A percentile compares a stretch with the other conserved stretches of the same genome.
phyloP scores from a whole-genome alignment of 176 grass and related monocot species.

The Aegilops speltoides region DNA sequence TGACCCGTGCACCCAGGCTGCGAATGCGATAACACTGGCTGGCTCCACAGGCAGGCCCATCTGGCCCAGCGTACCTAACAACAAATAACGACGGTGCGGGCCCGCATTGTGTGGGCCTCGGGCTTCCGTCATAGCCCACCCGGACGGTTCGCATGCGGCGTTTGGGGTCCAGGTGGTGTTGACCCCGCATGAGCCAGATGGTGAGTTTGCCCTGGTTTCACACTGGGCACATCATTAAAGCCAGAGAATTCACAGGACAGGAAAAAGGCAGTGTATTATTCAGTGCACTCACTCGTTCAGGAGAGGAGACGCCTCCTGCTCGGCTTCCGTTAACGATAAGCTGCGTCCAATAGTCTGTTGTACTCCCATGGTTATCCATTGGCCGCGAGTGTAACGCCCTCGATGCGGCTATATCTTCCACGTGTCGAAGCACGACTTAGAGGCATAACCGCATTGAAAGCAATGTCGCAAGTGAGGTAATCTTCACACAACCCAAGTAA shows the following conservation, averaged over 20 bases:
- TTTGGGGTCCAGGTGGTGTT: slow-evolving; percentile 23
- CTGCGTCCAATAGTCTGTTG: not conserved
- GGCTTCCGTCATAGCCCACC: slow-evolving; percentile 37
- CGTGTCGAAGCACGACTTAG: too few relatives aligned
- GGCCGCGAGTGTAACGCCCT: too few relatives aligned
- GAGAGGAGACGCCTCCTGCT: not conserved
- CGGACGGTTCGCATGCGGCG: not conserved
- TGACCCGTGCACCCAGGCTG: slow-evolving; percentile 49
- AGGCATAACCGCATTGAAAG: too few relatives aligned
- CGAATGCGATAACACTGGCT: slow-evolving; percentile 40
- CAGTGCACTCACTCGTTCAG: not conserved
- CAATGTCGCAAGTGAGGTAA: too few relatives aligned
- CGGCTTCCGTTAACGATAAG: not conserved
- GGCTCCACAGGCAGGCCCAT: slow-evolving; percentile 27
- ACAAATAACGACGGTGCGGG: not conserved
- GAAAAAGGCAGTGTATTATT: slow-evolving; percentile 19
- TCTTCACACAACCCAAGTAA: too few relatives aligned
- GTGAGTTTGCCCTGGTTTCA: slow-evolving; percentile 23
- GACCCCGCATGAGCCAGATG: not conserved
- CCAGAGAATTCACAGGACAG: not conserved
- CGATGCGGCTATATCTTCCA: too few relatives aligned
- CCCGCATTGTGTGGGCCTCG: slow-evolving; percentile 12
- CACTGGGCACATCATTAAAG: slow-evolving; percentile 10
- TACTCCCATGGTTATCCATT: not conserved
- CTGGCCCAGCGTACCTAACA: slow-evolving; percentile 34